Conservation (phyloP, 768 basidiomycete genomes). For the Sutorius australiensis region DNA sequence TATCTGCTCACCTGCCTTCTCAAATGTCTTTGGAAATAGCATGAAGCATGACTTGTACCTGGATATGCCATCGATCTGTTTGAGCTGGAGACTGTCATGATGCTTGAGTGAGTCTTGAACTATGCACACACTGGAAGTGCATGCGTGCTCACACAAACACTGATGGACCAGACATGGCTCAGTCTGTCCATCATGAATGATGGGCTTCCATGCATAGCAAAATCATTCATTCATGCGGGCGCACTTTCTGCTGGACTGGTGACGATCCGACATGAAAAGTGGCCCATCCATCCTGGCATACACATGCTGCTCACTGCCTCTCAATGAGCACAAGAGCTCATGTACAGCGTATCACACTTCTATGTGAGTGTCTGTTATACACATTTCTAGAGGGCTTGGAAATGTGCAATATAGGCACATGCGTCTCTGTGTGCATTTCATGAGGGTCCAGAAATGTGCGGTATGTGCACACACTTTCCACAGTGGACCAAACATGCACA, state of each 20-base stretch:
- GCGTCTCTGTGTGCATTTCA: no score
- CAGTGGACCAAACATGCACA: no score
- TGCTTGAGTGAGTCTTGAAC: constrained; percentile 1
- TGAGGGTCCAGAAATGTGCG: no score
- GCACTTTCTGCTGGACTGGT: not conserved
- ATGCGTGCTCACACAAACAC: not conserved
- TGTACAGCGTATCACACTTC: not conserved
- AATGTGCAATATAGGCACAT: no score
- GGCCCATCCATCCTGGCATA: not conserved
- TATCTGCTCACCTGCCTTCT: not conserved
- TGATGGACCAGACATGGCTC: constrained; percentile 4
- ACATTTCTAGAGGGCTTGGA: no score
- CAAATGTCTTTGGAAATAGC: not conserved
- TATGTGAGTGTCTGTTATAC: no score
- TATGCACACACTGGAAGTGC: constrained; percentile 1
- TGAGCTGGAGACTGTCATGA: not conserved
- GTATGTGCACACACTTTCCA: no score
- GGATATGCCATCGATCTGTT: not conserved
- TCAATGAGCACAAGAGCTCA: not conserved
- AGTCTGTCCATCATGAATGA: constrained; percentile 1
- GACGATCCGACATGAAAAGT: not conserved
- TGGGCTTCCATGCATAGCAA: not conserved
- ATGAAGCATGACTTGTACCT: not conserved
- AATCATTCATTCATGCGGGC: not conserved
- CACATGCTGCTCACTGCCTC: not conserved